Base-by-base conservation (phyloP, 164 flowering plant genomes). In the Berberis vulgaris region DNA sequence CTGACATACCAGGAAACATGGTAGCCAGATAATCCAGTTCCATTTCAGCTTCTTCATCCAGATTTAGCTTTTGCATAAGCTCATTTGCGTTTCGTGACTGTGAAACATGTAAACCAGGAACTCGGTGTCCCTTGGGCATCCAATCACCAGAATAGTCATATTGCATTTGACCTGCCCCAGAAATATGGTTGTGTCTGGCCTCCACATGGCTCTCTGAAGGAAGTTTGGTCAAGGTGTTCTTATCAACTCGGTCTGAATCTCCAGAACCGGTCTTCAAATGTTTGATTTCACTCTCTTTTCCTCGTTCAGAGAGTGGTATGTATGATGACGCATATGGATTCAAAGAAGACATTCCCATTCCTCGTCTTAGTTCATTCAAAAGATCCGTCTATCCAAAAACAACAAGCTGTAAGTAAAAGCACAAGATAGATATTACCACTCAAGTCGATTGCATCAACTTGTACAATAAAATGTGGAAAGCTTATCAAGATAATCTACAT, bases 21-120 rank as follows among this genome's bases (percentile, higher is more conserved):
- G 73, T 70, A 60, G 71, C 75, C 38, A 88, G 85, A 69, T 75
- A 82, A 4, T 75, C 85, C 77, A 88, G 64, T 66, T 82, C 83
- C 78, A 84, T 77, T 50, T 84, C 84, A 67, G 44, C 58, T 42
- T 78, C 80, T 10, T 79, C 84, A 72, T 79, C 81, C 39, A 60
- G 9, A n/a, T 49, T 62, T 57, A 69, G 74, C 26, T 26, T 26
- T 44, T 71, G 76, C 57, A 71, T n/a, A 53, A 59, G 6, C 43
- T 67, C 66, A 67, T 12, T 56, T 45, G 57, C 64, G 61, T 67
- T 60, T 11, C 68, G 76, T 41, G 78, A 68, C 40, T 69, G 58
- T 57, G 77, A 73, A 62, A 69, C 70, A 66, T 61, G 54, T 57
- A 54, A 47, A 59, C 26, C 69, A 54, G 57, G 13, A 10, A 52